Evolutionary conservation across 2,329 filamentous ascomycete genomes (phyloP), one percentile per base, ranked within the genome.

Genomic region (Hawksworthiomyces lignivorus): DNA sequence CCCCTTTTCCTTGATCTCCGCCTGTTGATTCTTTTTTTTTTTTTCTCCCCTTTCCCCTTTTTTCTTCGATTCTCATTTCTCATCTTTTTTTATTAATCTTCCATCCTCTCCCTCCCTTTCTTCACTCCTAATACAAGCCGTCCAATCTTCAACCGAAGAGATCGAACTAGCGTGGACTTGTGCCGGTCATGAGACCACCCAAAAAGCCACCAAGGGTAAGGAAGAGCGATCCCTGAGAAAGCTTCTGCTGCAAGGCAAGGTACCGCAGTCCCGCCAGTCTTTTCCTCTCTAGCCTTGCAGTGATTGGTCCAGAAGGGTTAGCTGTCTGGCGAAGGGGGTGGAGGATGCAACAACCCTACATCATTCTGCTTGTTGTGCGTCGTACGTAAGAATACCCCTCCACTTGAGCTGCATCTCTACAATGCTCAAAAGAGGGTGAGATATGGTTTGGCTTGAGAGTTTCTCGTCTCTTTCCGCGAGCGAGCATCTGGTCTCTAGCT

Each of bases 151-250:
- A 46, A 37, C 32, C 34, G 36, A 33, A 39, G 37, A 44, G 41
- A 48, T 43, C 39, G 41, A 34, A 45, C 39, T 46, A 46, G 44
- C 41, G 40, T 37, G 31, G n/a, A 26, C 34, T 18, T 14, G 18
- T 26, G 18, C 17, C 21, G 47, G 47, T 49, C 47, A 49, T 49
- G 47, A 47, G 47, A 49, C 47, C 47, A 37, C 38, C 32, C 7
- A 43, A 38, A 33, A 42, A 39, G 34, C 33, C 36, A 32, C 46
- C 36, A 43, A 39, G 35, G 10, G 27, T 19, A 26, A 29, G 12
- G 15, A 44, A 32, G 28, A 41, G 38, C 34, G 37, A 44, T 44
- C 43, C 39, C 37, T 42, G 39, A 39, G 27, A 44, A 33, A 27
- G n/a, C n/a, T n/a, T n/a, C n/a, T n/a, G n/a, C n/a, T n/a, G n/a